Percentiles rank a stretch among this genome's conserved stretches.
These are phyloP conservation scores for Warburgia ugandensis DNA, from an alignment of 164 flowering plant genomes.

Conservation along the genomic window DNA sequence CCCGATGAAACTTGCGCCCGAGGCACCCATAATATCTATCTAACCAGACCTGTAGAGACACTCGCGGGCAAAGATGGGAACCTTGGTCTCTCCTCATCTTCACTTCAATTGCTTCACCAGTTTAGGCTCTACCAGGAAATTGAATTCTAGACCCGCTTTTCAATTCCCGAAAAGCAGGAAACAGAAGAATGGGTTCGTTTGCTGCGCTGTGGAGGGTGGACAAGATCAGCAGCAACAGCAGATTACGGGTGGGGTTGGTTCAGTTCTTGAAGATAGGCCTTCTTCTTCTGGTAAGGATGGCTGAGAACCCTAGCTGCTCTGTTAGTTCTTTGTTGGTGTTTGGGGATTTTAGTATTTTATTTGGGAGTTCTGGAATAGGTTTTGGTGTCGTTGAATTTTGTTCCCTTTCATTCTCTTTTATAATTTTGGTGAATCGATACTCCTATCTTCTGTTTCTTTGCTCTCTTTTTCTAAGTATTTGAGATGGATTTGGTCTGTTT, in stretches of 20 bases:
- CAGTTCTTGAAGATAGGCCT: conserved; percentile 63
- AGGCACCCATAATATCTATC: too few relatives aligned
- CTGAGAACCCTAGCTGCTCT: neutral
- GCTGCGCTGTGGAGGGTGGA: conserved; percentile 48
- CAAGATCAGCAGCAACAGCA: conserved; percentile 26
- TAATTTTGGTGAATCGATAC: too few relatives aligned
- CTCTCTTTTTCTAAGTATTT: too few relatives aligned
- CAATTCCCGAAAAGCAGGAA: conserved; percentile 11
- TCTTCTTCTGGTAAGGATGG: conserved; percentile 33
- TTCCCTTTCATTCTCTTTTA: neutral
- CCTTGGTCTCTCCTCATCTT: conserved; percentile 36
- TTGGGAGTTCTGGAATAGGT: too few relatives aligned
- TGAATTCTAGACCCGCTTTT: conserved; percentile 12
- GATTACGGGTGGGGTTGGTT: conserved; percentile 26
- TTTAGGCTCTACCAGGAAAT: conserved; percentile 12
- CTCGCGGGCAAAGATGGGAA: conserved; percentile 38
- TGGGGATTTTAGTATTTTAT: too few relatives aligned
- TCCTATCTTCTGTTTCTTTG: too few relatives aligned
- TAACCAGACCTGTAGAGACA: too few relatives aligned
- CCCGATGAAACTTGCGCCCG: too few relatives aligned
- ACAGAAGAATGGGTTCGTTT: conserved; percentile 17
- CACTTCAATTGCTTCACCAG: conserved; percentile 30
- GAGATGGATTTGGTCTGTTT: too few relatives aligned
- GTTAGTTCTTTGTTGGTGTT: conserved; percentile 1
- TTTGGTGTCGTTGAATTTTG: too few relatives aligned